Evolutionary conservation across 108 stramenopile genomes (phyloP).

Genomic region (Skeletonema costatum): DNA sequence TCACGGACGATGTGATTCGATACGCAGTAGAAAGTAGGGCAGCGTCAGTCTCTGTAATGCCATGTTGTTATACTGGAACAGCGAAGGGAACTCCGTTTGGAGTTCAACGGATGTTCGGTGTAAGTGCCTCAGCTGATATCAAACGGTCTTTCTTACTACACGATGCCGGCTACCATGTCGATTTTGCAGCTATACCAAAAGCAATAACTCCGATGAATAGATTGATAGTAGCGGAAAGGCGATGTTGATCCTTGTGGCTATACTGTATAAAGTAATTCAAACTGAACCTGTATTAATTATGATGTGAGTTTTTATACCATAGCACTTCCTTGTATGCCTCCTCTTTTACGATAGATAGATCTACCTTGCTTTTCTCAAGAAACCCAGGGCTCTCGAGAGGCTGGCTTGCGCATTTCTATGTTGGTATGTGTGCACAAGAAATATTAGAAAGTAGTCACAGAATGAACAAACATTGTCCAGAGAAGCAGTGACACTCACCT

Average conservation of each 20-base stretch:
- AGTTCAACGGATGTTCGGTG: slow-evolving; percentile 46
- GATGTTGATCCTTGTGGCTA: slow-evolving; percentile 6
- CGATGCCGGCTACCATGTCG: slow-evolving; percentile 48
- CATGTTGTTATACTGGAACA: slow-evolving; percentile 65
- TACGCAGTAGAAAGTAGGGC: slow-evolving; percentile 21
- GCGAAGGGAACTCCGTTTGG: slow-evolving; percentile 54
- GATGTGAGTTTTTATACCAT: slow-evolving; percentile 59
- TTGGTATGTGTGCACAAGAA: too few species aligned
- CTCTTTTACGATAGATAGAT: slow-evolving; percentile 68
- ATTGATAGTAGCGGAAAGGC: slow-evolving; percentile 57
- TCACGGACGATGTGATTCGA: slow-evolving; percentile 41
- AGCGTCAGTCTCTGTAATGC: slow-evolving; percentile 57
- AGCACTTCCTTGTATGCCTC: slow-evolving; percentile 78
- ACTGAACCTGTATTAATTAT: neutral
- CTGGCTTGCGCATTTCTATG: slow-evolving; percentile 29
- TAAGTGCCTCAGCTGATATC: slow-evolving; percentile 49
- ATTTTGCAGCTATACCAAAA: slow-evolving; percentile 52
- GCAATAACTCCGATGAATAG: slow-evolving; percentile 61
- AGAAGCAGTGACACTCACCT: slow-evolving; percentile 56
- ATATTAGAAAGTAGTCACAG: neutral
- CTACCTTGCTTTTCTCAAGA: slow-evolving; percentile 67
- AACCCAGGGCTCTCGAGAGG: slow-evolving; percentile 73
- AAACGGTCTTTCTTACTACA: slow-evolving; percentile 37
- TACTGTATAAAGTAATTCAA: neutral
- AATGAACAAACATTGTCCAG: neutral